These are phyloP conservation scores for Rhizomucor pusillus DNA, from an alignment of 371 early-diverging fungal species.

Conservation along the genomic window DNA sequence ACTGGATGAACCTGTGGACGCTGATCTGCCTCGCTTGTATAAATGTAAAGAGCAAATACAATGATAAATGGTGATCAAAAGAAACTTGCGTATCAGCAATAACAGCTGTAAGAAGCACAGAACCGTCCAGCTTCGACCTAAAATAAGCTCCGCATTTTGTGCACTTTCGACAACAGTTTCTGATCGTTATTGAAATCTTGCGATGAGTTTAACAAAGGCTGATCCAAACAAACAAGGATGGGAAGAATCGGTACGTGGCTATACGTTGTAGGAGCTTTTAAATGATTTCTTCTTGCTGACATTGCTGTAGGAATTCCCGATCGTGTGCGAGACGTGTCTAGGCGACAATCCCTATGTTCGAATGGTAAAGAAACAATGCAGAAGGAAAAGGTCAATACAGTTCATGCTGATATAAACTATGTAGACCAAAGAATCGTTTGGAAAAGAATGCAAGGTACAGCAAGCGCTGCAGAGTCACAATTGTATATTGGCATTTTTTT, in stretches of 20 bases:
- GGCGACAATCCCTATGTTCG: conserved; percentile 97
- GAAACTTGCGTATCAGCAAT: no score
- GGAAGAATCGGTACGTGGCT: conserved; percentile 69
- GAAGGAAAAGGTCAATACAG: no score
- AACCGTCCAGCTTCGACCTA: no score
- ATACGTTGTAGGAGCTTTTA: no score
- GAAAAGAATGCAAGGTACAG: conserved; percentile 88
- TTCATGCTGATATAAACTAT: neutral
- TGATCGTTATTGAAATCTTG: no score
- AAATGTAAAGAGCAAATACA: no score
- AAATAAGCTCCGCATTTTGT: no score
- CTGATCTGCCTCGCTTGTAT: no score
- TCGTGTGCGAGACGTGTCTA: conserved; percentile 94
- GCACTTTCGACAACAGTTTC: no score
- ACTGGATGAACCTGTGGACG: no score
- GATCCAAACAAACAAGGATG: conserved; percentile 73
- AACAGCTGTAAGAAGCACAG: no score
- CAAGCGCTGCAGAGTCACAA: neutral
- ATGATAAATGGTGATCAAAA: no score
- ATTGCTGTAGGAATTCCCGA: conserved; percentile 72
- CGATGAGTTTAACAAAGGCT: conserved; percentile 33
- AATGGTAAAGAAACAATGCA: conserved; percentile 88
- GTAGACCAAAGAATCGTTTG: conserved; percentile 77
- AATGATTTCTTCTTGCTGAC: neutral
- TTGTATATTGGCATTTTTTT: neutral